A percentile compares a stretch with the other conserved stretches of the same genome.
Conservation (phyloP, 1,284 basidiomycete species). For the Agroathelia rolfsii region DNA sequence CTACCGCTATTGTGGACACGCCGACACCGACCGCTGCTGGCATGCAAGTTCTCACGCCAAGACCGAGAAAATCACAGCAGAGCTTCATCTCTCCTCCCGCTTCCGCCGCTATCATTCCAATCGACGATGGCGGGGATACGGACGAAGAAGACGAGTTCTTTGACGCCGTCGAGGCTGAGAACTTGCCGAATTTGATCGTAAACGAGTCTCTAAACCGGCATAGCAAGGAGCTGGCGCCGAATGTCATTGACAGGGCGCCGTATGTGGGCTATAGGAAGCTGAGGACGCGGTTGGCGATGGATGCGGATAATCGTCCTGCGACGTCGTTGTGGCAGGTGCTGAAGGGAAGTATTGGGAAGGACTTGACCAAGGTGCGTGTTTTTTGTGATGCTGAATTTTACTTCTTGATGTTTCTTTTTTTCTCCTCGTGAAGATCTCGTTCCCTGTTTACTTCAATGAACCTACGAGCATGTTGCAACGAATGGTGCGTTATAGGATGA, state of each 20-base stretch:
- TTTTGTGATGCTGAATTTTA: too few relatives aligned
- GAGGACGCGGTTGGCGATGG: constrained; percentile 59
- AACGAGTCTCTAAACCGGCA: constrained; percentile 42
- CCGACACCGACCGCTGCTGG: constrained; percentile 12
- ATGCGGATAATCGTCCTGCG: constrained; percentile 75
- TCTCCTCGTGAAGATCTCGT: constrained; percentile 93
- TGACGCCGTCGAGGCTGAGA: constrained; percentile 86
- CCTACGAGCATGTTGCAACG: constrained; percentile 91
- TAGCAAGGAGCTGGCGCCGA: constrained; percentile 16
- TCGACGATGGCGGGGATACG: constrained; percentile 38
- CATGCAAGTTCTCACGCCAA: constrained; percentile 18
- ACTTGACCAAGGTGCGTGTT: too few relatives aligned
- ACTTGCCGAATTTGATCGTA: constrained; percentile 66
- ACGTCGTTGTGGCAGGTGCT: constrained; percentile 93
- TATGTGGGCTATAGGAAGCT: constrained; percentile 67
- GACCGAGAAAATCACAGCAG: constrained; percentile 7
- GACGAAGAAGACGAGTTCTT: constrained; percentile 98
- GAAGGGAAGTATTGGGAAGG: constrained; percentile 95
- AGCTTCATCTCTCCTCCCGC: constrained; percentile 7
- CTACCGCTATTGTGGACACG: constrained; percentile 6
- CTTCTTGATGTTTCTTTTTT: too few relatives aligned
- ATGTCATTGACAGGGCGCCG: constrained; percentile 32
- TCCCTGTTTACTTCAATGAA: constrained; percentile 96
- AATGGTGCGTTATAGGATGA: constrained; percentile 40
- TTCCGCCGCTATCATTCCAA: constrained; percentile 26